A percentile compares a stretch with the other conserved stretches of the same genome.
phyloP scores from a whole-genome alignment of 208 protist genomes.

The Wallacemonas sp. region DNA sequence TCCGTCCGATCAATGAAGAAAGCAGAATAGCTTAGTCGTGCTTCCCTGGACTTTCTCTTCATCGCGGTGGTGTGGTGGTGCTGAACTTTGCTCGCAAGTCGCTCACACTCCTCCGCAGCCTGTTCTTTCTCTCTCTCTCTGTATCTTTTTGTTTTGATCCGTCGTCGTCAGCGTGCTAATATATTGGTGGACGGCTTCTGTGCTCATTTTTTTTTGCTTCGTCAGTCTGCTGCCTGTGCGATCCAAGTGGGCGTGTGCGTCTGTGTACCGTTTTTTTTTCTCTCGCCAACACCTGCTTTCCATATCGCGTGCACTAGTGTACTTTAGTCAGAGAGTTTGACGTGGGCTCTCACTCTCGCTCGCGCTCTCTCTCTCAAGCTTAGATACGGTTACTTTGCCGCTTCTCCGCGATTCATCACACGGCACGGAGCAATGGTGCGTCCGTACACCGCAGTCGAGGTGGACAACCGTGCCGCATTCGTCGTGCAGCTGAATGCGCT shows the following conservation, averaged over 20 bases:
- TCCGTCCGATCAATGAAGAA: too few species aligned
- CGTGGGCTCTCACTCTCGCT: background rate
- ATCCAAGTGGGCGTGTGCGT: background rate
- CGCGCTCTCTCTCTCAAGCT: background rate
- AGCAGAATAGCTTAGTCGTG: too few species aligned
- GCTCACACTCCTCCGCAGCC: background rate
- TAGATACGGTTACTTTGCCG: background rate
- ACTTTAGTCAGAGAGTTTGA: too few species aligned
- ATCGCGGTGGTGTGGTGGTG: too few species aligned
- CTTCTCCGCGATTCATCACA: too few species aligned
- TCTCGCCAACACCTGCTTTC: too few species aligned
- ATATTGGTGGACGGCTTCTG: background rate
- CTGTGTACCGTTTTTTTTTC: too few species aligned
- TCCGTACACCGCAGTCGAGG: slow-evolving; percentile 35
- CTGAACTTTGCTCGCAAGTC: too few species aligned
- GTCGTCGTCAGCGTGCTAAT: background rate
- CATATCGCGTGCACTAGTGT: too few species aligned
- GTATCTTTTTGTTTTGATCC: background rate
- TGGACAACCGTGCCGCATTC: slow-evolving; percentile 79
- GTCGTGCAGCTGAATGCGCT: slow-evolving; percentile 74
- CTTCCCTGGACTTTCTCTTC: too few species aligned
- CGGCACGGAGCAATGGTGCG: slow-evolving; percentile 36
- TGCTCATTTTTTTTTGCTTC: slow-evolving; percentile 9
- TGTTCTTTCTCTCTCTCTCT: background rate
- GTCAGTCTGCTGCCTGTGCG: too few species aligned